A percentile compares a stretch with the other conserved stretches of the same genome.
These are phyloP conservation scores for Trichoderma reesei DNA, from an alignment of 495 filamentous ascomycete species.

Conservation along the genomic window DNA sequence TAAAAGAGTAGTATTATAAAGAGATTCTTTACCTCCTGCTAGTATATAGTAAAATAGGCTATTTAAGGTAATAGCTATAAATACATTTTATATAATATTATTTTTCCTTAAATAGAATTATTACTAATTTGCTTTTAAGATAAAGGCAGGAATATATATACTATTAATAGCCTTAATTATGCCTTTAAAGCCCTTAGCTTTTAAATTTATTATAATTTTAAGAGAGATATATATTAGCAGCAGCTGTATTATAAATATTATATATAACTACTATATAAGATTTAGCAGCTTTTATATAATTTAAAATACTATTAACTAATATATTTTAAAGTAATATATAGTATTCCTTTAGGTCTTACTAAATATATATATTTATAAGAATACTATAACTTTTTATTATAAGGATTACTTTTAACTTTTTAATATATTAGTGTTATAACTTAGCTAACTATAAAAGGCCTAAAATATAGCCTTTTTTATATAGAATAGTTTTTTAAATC, in stretches of 20 bases:
- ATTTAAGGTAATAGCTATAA: slow-evolving; percentile 9
- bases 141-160: not conserved
- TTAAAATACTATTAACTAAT: no score
- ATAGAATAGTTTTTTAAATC: not conserved
- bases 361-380: slow-evolving; percentile 12
- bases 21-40: not conserved
- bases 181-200: not conserved
- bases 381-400: slow-evolving; percentile 2
- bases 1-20: not conserved
- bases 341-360: slow-evolving; percentile 4
- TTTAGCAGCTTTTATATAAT: no score
- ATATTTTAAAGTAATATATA: no score
- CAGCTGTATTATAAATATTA: not conserved
- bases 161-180: not conserved
- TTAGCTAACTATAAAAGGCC: not conserved
- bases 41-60: slow-evolving; percentile 8
- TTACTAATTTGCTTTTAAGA: not conserved
- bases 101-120: not conserved
- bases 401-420: not conserved
- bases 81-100: slow-evolving; percentile 9
- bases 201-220: not conserved
- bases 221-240: not conserved
- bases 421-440: not conserved
- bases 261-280: no score
- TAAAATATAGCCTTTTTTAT: not conserved